Evolutionary conservation across 768 basidiomycete genomes (phyloP).

Genomic region (Boletus vermiculosoides): DNA sequence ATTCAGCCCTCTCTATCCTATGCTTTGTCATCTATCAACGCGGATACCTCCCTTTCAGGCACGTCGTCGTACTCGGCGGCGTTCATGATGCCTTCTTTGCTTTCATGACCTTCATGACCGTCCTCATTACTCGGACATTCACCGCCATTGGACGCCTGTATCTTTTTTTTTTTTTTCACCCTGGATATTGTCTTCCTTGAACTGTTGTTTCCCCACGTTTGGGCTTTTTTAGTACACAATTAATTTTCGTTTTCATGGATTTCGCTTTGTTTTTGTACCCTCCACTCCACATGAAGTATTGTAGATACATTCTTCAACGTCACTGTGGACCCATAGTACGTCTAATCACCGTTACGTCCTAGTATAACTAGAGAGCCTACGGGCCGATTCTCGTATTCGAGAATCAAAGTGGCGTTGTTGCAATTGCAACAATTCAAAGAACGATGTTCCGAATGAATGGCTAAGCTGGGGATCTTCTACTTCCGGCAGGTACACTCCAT

Average conservation of each 20-base stretch:
- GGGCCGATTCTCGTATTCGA: slow-evolving; percentile 65
- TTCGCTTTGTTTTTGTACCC: slow-evolving; percentile 23
- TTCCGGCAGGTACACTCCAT: slow-evolving; percentile 83
- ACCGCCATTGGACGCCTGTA: slow-evolving; percentile 24
- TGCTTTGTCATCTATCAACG: slow-evolving; percentile 40
- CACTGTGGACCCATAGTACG: slow-evolving; percentile 27
- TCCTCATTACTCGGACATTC: slow-evolving; percentile 21
- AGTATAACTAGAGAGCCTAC: slow-evolving; percentile 48
- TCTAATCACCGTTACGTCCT: slow-evolving; percentile 35
- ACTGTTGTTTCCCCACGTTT: slow-evolving; percentile 15
- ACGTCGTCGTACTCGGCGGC: slow-evolving; percentile 28
- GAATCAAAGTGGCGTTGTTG: slow-evolving; percentile 61
- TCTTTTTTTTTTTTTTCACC: slow-evolving; percentile 10
- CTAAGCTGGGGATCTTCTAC: slow-evolving; percentile 86
- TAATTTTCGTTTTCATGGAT: slow-evolving; percentile 22
- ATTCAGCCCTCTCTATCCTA: slow-evolving; percentile 43
- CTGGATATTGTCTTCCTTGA: slow-evolving; percentile 33
- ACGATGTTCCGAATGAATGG: slow-evolving; percentile 78
- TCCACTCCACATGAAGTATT: slow-evolving; percentile 24
- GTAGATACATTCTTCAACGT: slow-evolving; percentile 33
- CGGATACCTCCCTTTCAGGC: slow-evolving; percentile 22
- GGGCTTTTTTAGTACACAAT: slow-evolving; percentile 11
- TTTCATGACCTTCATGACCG: slow-evolving; percentile 33
- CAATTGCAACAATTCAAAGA: slow-evolving; percentile 80
- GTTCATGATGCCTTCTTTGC: slow-evolving; percentile 34